Evolutionary conservation across 1,139 yeast genomes (phyloP).

Genomic region (Kodamaea suecica): DNA sequence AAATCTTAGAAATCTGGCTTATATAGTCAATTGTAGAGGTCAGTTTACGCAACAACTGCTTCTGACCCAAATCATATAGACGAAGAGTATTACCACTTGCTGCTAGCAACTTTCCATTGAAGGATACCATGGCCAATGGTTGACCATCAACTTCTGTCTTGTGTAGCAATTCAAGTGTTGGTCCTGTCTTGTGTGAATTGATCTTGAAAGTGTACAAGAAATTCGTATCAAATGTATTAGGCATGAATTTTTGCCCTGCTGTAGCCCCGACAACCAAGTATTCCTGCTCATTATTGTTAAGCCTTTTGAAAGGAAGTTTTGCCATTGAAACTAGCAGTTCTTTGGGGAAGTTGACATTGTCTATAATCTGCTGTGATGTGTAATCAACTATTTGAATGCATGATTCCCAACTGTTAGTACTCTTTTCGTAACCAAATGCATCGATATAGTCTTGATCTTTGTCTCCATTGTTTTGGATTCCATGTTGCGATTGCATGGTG

Average conservation of each 20-base stretch:
- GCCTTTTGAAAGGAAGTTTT: constrained; percentile 21
- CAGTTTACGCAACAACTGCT: constrained; percentile 71
- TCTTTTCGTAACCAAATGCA: constrained; percentile 38
- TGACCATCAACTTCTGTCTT: constrained; percentile 54
- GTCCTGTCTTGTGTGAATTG: constrained; percentile 13
- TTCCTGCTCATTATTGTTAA: constrained; percentile 18
- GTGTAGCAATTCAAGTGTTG: constrained; percentile 51
- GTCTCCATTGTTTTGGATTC: neutral
- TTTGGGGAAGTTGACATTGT: constrained; percentile 40
- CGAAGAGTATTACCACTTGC: constrained; percentile 56
- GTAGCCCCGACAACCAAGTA: constrained; percentile 51
- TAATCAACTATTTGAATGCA: constrained; percentile 51
- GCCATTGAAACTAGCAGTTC: constrained; percentile 38
- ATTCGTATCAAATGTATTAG: constrained; percentile 28
- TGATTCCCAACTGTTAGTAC: constrained; percentile 42
- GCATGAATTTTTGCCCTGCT: constrained; percentile 33
- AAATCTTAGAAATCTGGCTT: constrained; percentile 48
- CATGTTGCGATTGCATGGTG: neutral
- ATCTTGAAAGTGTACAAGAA: constrained; percentile 46
- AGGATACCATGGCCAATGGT: constrained; percentile 51
- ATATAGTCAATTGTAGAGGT: constrained; percentile 39
- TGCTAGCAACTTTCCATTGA: constrained; percentile 60
- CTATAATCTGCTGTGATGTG: constrained; percentile 30
- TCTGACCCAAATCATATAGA: constrained; percentile 71
- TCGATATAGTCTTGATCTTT: constrained; percentile 25